phyloP scores from a whole-genome alignment of 1,284 basidiomycete genomes.

The Cystobasidium sp. region DNA sequence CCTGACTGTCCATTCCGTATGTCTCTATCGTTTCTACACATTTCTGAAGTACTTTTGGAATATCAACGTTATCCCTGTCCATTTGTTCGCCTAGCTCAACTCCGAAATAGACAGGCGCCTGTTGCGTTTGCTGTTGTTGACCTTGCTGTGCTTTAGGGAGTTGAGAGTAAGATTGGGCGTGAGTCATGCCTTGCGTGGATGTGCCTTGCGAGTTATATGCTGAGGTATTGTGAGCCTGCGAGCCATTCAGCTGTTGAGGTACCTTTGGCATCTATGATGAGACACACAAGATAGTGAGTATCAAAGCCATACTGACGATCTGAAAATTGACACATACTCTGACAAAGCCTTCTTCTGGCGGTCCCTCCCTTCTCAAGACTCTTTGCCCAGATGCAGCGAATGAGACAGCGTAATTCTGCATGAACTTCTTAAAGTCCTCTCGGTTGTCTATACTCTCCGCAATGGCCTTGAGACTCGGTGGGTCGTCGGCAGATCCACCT shows the following conservation, averaged over 20 bases:
- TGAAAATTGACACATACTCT: slow-evolving; percentile 24
- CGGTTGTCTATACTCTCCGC: slow-evolving; percentile 93
- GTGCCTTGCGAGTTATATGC: background rate
- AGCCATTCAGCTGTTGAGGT: slow-evolving; percentile 16
- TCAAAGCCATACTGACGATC: too few species aligned
- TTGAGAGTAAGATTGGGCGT: slow-evolving; percentile 12
- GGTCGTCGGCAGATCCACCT: slow-evolving; percentile 63
- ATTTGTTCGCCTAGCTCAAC: slow-evolving; percentile 91
- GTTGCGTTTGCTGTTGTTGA: slow-evolving; percentile 13
- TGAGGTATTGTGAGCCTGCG: background rate
- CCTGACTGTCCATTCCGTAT: slow-evolving; percentile 76
- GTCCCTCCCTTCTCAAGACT: slow-evolving; percentile 56
- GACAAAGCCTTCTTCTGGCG: slow-evolving; percentile 57
- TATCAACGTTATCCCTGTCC: slow-evolving; percentile 81
- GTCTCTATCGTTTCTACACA: slow-evolving; percentile 91
- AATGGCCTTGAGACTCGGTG: slow-evolving; percentile 78
- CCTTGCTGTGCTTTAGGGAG: slow-evolving; percentile 10
- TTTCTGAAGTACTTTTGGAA: slow-evolving; percentile 85
- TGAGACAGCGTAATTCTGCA: slow-evolving; percentile 91
- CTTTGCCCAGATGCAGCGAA: slow-evolving; percentile 65
- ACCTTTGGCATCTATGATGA: slow-evolving; percentile 9
- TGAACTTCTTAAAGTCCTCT: slow-evolving; percentile 90
- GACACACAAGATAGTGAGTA: background rate
- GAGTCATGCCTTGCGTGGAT: background rate
- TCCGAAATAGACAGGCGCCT: slow-evolving; percentile 73